A percentile compares a stretch with the other conserved stretches of the same genome.
Conservation (phyloP, 768 basidiomycete species). For the Leucosporidium scottii region DNA sequence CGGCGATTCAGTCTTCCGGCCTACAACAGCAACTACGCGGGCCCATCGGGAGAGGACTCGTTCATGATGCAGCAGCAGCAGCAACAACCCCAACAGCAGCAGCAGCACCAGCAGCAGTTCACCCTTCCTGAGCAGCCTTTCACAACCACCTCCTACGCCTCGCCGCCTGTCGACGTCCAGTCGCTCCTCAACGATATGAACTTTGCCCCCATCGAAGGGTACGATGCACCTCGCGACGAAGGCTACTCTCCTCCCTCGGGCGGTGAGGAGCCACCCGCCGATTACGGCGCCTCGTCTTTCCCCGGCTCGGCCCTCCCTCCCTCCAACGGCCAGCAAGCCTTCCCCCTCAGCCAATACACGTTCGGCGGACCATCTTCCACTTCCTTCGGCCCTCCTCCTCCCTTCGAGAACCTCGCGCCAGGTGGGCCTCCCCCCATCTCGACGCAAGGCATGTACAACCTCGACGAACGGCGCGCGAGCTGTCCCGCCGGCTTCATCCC, state of each 20-base stretch:
- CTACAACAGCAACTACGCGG: neutral
- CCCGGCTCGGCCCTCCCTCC: neutral
- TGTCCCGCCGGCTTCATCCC: neutral
- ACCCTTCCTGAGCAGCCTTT: neutral
- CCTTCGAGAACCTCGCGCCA: neutral
- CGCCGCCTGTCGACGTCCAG: constrained; percentile 1
- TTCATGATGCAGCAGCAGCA: neutral
- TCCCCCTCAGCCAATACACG: neutral
- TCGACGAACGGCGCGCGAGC: constrained; percentile 4
- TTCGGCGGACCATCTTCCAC: neutral
- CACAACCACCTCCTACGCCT: neutral
- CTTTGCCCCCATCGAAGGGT: neutral
- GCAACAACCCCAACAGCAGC: neutral
- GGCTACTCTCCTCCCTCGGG: constrained; percentile 12
- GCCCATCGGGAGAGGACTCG: neutral
- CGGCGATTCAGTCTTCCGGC: constrained; percentile 7
- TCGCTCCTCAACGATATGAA: neutral
- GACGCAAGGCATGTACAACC: neutral
- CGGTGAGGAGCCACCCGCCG: neutral
- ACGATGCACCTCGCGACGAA: neutral
- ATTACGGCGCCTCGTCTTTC: neutral
- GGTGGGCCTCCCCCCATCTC: neutral
- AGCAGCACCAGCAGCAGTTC: neutral
- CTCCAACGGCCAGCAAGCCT: neutral
- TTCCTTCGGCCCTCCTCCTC: neutral